Conservation (phyloP, 768 basidiomycete species). For the Termitomyces sp. region DNA sequence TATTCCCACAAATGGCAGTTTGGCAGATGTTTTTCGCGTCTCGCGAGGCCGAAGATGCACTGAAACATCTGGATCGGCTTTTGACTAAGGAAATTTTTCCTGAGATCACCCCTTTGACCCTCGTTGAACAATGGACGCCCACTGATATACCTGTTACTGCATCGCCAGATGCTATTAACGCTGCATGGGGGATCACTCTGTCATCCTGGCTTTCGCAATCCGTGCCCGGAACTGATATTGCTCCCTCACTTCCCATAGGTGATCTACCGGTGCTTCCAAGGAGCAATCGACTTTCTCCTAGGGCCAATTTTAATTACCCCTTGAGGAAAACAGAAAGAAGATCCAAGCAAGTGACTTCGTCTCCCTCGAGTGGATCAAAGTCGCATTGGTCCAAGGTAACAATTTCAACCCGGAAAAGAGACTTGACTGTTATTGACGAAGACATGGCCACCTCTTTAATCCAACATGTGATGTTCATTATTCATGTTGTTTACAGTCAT, state of each 20-base stretch:
- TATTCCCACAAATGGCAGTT: not conserved
- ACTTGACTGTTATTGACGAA: not conserved
- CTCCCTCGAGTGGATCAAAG: not conserved
- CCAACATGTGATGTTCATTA: not conserved
- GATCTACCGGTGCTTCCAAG: not conserved
- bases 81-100: not conserved
- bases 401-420: not conserved
- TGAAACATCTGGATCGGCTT: not conserved
- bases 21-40: conserved; percentile 6
- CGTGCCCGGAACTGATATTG: no score
- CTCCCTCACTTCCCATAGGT: no score
- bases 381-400: not conserved
- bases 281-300: not conserved
- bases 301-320: not conserved
- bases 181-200: not conserved
- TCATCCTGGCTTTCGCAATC: not conserved
- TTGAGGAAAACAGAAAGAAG: not conserved
- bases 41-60: not conserved
- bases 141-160: not conserved
- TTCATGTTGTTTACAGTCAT: not conserved
- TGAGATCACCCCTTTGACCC: not conserved
- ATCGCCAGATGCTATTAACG: not conserved
- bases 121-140: not conserved
- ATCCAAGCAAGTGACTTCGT: not conserved
- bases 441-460: not conserved